A percentile compares a stretch with the other conserved stretches of the same genome.
Evolutionary conservation across 2,329 filamentous ascomycete species (phyloP).

Genomic region (Lomentospora prolificans): DNA sequence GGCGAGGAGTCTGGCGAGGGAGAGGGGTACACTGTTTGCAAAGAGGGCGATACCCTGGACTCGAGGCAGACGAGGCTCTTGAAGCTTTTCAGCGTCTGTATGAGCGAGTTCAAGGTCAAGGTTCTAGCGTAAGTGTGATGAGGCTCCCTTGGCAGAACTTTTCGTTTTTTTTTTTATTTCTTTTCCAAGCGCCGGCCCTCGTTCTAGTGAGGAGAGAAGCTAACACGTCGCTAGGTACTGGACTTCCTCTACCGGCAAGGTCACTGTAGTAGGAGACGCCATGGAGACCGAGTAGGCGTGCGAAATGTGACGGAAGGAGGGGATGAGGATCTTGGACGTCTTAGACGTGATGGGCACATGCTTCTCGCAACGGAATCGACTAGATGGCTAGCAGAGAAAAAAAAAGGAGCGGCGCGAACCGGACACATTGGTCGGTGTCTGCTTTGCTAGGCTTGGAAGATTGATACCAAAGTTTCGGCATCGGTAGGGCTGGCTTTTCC

Average conservation of each 20-base stretch:
- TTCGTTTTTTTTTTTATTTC: background rate
- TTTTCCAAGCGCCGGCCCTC: no score
- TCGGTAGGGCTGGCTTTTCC: background rate
- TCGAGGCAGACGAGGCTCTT: constrained; percentile 85
- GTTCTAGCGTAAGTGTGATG: constrained; percentile 56
- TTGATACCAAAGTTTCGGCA: background rate
- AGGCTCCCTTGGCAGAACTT: background rate
- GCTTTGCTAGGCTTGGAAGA: no score
- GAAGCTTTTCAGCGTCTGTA: constrained; percentile 85
- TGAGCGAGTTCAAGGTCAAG: constrained; percentile 81
- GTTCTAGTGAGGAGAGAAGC: constrained; percentile 1
- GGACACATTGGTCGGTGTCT: background rate
- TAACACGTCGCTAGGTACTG: constrained; percentile 42
- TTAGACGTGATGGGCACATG: background rate
- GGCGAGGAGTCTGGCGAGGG: constrained; percentile 43
- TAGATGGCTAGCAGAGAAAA: background rate
- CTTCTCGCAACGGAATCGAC: background rate
- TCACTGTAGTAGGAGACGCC: constrained; percentile 42
- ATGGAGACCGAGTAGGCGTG: constrained; percentile 18
- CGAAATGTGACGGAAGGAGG: background rate
- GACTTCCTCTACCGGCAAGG: constrained; percentile 46
- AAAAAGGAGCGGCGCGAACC: background rate
- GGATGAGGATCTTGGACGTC: no score
- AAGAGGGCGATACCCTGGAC: constrained; percentile 75
- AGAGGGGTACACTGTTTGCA: constrained; percentile 67